phyloP scores from a whole-genome alignment of 2,329 filamentous ascomycete species.

The Nigrograna mackinnonii region DNA sequence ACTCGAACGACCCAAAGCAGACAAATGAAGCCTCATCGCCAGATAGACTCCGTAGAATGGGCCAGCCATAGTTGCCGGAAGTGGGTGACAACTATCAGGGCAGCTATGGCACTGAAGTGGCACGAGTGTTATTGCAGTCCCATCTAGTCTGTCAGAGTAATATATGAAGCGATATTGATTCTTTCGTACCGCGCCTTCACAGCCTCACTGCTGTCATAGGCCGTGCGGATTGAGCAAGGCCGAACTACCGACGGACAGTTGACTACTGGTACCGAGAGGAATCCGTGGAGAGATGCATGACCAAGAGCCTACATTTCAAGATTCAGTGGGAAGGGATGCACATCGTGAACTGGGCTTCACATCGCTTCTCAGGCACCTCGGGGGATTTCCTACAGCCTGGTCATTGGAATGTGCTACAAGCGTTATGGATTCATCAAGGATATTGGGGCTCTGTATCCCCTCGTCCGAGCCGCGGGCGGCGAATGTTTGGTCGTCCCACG shows the following conservation, averaged over 20 bases:
- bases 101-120: slow-evolving; percentile 17
- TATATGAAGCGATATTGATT: slow-evolving; percentile 23
- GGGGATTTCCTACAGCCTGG: slow-evolving; percentile 8
- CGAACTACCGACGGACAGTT: slow-evolving; percentile 5
- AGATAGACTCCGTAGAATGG: slow-evolving; percentile 14
- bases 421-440: slow-evolving; percentile 2
- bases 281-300: slow-evolving; percentile 2
- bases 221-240: slow-evolving; percentile 2
- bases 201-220: slow-evolving; percentile 5
- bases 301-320: neutral
- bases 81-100: slow-evolving; percentile 13
- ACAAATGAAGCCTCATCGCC: slow-evolving; percentile 17
- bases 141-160: slow-evolving; percentile 20
- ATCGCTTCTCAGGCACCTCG: neutral
- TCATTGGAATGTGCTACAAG: slow-evolving; percentile 7
- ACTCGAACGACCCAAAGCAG: slow-evolving; percentile 11
- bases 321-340: neutral
- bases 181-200: slow-evolving; percentile 3
- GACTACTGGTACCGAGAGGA: slow-evolving; percentile 1
- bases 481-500: slow-evolving; percentile 7
- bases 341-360: neutral
- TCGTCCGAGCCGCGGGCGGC: slow-evolving; percentile 5
- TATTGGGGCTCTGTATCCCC: slow-evolving; percentile 7
- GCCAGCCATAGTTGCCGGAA: slow-evolving; percentile 22
- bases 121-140: slow-evolving; percentile 26